Percentiles rank a stretch among this genome's conserved stretches.
Conservation (phyloP, 2,329 filamentous ascomycete species). For the Alternaria consortialis region DNA sequence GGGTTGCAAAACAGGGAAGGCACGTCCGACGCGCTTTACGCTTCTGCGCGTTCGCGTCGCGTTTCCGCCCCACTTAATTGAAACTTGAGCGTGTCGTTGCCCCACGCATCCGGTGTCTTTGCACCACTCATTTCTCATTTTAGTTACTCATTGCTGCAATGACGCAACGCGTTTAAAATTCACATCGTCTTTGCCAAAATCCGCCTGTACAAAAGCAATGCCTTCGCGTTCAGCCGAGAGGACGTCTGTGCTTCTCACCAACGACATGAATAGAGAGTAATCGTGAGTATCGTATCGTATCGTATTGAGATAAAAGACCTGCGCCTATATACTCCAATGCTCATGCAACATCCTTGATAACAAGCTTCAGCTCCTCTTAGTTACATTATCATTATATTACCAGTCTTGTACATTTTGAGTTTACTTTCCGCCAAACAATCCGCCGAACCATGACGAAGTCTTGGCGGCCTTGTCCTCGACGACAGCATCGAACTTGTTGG, state of each 20-base stretch:
- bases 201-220: background rate
- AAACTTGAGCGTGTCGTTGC: constrained; percentile 16
- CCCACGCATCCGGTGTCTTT: constrained; percentile 14
- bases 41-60: constrained; percentile 38
- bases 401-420: background rate
- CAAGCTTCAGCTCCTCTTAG: constrained; percentile 4
- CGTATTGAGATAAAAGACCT: constrained; percentile 28
- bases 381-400: constrained; percentile 9
- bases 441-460: constrained; percentile 82
- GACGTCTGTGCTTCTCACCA: background rate
- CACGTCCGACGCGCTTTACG: constrained; percentile 32
- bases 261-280: background rate
- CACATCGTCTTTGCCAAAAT: background rate
- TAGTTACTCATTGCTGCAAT: background rate
- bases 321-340: constrained; percentile 34
- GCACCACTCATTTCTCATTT: constrained; percentile 4
- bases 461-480: constrained; percentile 81
- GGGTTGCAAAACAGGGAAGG: constrained; percentile 36
- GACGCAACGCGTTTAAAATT: background rate
- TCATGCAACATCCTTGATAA: constrained; percentile 30
- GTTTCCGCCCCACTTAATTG: constrained; percentile 38
- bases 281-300: constrained; percentile 13
- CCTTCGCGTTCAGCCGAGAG: background rate
- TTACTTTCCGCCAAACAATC: constrained; percentile 81
- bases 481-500: constrained; percentile 83